These are phyloP conservation scores for Phialocephala subalpina DNA, from an alignment of 2,329 filamentous ascomycete genomes.

Conservation along the genomic window DNA sequence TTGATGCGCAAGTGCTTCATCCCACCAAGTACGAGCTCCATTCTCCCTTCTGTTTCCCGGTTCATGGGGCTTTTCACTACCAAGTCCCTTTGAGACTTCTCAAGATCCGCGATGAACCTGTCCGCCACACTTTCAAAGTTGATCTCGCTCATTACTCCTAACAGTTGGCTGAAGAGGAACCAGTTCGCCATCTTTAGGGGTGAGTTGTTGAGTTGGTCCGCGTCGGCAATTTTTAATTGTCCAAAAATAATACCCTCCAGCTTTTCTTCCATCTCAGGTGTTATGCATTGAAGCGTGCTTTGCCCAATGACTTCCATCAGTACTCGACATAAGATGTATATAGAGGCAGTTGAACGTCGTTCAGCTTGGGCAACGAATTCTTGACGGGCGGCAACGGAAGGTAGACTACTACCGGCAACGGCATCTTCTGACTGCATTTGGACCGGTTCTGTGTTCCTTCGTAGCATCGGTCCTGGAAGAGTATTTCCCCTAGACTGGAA, in stretches of 20 bases:
- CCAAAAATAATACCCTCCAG: conserved; percentile 95
- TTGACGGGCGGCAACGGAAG: conserved; percentile 58
- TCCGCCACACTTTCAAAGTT: conserved; percentile 87
- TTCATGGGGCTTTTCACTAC: conserved; percentile 72
- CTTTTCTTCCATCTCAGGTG: conserved; percentile 90
- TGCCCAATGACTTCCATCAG: conserved; percentile 94
- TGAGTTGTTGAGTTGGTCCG: conserved; percentile 79
- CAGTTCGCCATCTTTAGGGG: conserved; percentile 92
- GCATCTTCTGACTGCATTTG: conserved; percentile 37
- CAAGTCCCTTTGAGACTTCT: conserved; percentile 78
- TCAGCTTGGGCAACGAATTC: conserved; percentile 83
- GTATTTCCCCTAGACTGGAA: conserved; percentile 38
- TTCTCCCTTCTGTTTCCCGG: conserved; percentile 78
- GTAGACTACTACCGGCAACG: conserved; percentile 26
- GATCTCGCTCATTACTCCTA: conserved; percentile 95
- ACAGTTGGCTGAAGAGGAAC: conserved; percentile 89
- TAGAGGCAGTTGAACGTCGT: conserved; percentile 90
- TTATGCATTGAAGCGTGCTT: conserved; percentile 83
- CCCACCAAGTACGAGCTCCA: conserved; percentile 86
- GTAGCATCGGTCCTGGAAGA: conserved; percentile 53
- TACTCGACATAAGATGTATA: conserved; percentile 94
- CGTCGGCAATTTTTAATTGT: conserved; percentile 89
- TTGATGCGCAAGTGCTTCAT: conserved; percentile 90
- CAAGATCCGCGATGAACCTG: conserved; percentile 83
- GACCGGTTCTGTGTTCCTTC: conserved; percentile 77